A percentile compares a stretch with the other conserved stretches of the same genome.
These are phyloP conservation scores for Dendrocalamus sinicus DNA, from an alignment of 176 grass and related monocot species.

Conservation along the genomic window DNA sequence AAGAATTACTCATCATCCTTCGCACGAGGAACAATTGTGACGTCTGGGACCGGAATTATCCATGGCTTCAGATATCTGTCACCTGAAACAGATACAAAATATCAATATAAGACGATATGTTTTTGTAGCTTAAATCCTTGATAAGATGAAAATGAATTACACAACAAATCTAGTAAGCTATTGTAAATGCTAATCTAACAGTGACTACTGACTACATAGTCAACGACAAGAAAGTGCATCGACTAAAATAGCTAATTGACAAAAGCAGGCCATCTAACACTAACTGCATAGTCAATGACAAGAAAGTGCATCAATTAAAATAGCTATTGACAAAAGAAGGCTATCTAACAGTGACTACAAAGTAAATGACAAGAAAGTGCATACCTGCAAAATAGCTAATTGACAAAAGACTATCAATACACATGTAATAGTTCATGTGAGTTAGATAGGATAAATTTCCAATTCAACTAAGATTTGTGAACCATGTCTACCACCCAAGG, in stretches of 20 bases:
- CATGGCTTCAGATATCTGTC: conserved; percentile 92
- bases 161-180: background rate
- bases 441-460: background rate
- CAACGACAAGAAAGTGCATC: background rate
- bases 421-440: background rate
- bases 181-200: background rate
- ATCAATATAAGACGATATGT: background rate
- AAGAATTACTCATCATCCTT: conserved; percentile 83
- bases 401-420: background rate
- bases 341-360: background rate
- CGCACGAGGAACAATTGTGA: conserved; percentile 74
- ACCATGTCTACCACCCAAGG: background rate
- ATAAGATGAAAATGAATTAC: background rate
- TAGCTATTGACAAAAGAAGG: background rate
- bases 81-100: conserved; percentile 52
- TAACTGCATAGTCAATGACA: background rate
- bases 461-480: background rate
- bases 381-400: background rate
- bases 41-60: conserved; percentile 87
- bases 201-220: background rate
- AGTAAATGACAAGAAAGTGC: background rate
- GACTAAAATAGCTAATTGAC: background rate
- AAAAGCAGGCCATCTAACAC: background rate
- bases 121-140: background rate
- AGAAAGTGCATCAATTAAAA: background rate